Conservation (phyloP, 768 basidiomycete species). For the Leccinum pellstonianum region DNA sequence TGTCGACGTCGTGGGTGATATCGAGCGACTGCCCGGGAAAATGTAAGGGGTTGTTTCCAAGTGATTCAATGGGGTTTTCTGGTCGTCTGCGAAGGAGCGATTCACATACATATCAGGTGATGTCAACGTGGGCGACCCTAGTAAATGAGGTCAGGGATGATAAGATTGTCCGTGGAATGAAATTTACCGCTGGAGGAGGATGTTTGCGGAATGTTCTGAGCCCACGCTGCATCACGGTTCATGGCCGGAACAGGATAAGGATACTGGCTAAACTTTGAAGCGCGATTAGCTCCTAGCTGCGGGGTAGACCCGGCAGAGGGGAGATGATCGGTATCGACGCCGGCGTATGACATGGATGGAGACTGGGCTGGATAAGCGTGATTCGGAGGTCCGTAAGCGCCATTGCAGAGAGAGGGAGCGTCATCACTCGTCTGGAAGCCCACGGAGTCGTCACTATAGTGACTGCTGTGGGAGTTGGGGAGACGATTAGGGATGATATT, state of each 20-base stretch:
- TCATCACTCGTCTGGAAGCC: conserved; percentile 52
- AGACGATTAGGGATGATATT: conserved; percentile 35
- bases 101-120: conserved; percentile 47
- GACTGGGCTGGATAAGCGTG: conserved; percentile 47
- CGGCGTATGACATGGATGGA: conserved; percentile 42
- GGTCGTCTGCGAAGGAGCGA: conserved; percentile 53
- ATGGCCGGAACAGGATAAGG: conserved; percentile 39
- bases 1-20: conserved; percentile 67
- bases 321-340: conserved; percentile 34
- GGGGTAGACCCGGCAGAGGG: conserved; percentile 25
- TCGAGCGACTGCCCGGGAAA: conserved; percentile 65
- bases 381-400: conserved; percentile 42
- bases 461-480: conserved; percentile 38
- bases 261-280: conserved; percentile 54
- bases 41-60: conserved; percentile 58
- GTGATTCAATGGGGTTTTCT: conserved; percentile 50
- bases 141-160: conserved; percentile 38
- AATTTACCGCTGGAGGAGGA: conserved; percentile 33
- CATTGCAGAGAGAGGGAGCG: conserved; percentile 40
- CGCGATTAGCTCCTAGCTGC: conserved; percentile 41
- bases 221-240: conserved; percentile 31
- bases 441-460: conserved; percentile 42
- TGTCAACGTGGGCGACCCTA: conserved; percentile 56
- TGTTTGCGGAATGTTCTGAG: conserved; percentile 30
- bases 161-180: conserved; percentile 28